Base-by-base conservation (phyloP, 805 yeast genomes). In the Ogataea zsoltii region DNA sequence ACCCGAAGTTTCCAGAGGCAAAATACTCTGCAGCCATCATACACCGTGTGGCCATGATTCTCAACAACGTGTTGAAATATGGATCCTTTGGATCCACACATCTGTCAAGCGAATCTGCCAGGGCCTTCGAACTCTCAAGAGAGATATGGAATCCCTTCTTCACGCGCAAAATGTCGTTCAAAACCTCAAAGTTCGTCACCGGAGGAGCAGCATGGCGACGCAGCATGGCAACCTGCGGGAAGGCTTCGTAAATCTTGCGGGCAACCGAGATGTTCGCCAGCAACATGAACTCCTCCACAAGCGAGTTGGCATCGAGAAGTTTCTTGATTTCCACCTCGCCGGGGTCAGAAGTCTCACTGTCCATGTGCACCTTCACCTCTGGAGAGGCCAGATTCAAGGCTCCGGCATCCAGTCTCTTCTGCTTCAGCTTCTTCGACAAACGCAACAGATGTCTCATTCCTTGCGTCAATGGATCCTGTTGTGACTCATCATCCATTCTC, bases 11-110 rank as follows among this genome's bases (percentile, higher is more conserved):
- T 7, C 99, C 98, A 0, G 96, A 80, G 10, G 95, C 83, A 70
- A 94, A 94, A 63, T 94, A 94, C 63, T 92, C 97, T 2, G 99
- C 99, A 2, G 99, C 96, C 86, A 90, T 88, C 99, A 94, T 94
- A 69, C 98, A 92, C 59, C 99, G 79, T 0, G 99, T 94, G 7
- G 97, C 94, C 96, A 94, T 85, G 54, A 94, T 94, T 66, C 99
- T 83, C 6, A 92, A 75, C 57, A 94, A 74, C 0, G 97, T 94
- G 67, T 94, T 94, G 77, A 94, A 89, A 62, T 88, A 94, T 6
- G 91, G 85, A 65, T 94, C 98, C 0, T 78, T 61, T 18, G 83
- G 79, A 65, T 92, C 98, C 28, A 71, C 80, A 67, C 97, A 89
- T 46, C 88, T 76, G 63, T 94, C 99, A 41, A 94, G 73, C 15